A percentile compares a stretch with the other conserved stretches of the same genome.
Evolutionary conservation across 2,329 filamentous ascomycete species (phyloP).

Genomic region (Pestalotiopsis fici): DNA sequence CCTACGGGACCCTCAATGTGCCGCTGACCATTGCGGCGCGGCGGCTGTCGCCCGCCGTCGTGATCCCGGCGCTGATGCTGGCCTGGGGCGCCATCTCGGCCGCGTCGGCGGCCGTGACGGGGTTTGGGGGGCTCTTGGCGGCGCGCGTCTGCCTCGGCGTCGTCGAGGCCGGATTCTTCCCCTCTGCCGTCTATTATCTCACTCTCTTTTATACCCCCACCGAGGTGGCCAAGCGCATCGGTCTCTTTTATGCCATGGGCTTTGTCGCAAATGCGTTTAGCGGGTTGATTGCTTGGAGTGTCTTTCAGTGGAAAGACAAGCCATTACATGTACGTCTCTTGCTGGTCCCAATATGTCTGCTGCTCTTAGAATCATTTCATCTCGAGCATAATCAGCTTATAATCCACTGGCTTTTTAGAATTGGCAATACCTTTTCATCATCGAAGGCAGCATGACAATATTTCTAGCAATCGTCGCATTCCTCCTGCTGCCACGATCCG

Average conservation of each 20-base stretch:
- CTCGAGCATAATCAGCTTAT: too few species aligned
- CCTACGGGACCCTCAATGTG: constrained; percentile 26
- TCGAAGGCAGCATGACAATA: constrained; percentile 21
- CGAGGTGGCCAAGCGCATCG: constrained; percentile 17
- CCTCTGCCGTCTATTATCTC: constrained; percentile 24
- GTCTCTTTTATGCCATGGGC: constrained; percentile 18
- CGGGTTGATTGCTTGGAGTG: constrained; percentile 22
- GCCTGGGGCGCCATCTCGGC: constrained; percentile 26
- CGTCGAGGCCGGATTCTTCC: constrained; percentile 27
- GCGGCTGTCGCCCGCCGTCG: constrained; percentile 23
- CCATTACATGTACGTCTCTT: constrained; percentile 9
- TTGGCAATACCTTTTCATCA: constrained; percentile 25
- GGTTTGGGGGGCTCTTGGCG: constrained; percentile 22
- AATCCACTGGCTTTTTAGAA: neutral
- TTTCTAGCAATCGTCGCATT: constrained; percentile 13
- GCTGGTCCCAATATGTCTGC: too few species aligned
- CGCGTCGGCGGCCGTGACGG: constrained; percentile 18
- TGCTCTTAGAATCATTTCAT: too few species aligned
- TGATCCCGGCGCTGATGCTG: constrained; percentile 27
- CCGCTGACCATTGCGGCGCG: constrained; percentile 25
- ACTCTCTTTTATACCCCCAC: constrained; percentile 24
- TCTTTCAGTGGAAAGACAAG: constrained; percentile 20
- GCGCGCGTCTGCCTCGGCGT: constrained; percentile 23
- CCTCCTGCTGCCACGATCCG: constrained; percentile 12
- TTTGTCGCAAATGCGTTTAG: constrained; percentile 22